Evolutionary conservation across 495 filamentous ascomycete genomes (phyloP).

Genomic region (Annulohypoxylon stygium): DNA sequence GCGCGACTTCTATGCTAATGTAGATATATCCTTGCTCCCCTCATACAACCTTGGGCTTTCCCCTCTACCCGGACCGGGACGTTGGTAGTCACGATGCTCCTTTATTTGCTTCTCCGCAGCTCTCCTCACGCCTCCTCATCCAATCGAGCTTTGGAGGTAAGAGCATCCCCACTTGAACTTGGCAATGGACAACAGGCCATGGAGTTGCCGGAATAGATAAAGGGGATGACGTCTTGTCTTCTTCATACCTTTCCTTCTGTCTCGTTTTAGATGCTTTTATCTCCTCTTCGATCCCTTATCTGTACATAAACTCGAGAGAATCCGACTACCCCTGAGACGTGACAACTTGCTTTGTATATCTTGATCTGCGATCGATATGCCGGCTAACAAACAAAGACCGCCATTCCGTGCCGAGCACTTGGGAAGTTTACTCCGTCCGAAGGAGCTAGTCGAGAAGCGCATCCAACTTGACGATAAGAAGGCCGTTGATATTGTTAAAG

Average conservation of each 20-base stretch:
- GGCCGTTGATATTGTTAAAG: slow-evolving; percentile 49
- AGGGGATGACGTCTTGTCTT: slow-evolving; percentile 41
- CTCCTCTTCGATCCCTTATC: not conserved
- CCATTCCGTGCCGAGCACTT: slow-evolving; percentile 82
- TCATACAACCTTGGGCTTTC: not conserved
- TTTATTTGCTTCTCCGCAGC: slow-evolving; percentile 26
- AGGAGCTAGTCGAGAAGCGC: slow-evolving; percentile 69
- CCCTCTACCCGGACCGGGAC: slow-evolving; percentile 17
- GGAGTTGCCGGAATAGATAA: slow-evolving; percentile 35
- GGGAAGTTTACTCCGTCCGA: slow-evolving; percentile 75
- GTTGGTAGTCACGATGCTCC: slow-evolving; percentile 30
- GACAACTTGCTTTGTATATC: not conserved
- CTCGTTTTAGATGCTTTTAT: not conserved
- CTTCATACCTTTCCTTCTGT: not conserved
- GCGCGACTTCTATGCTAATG: slow-evolving; percentile 3
- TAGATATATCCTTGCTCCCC: slow-evolving; percentile 18
- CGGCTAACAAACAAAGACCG: slow-evolving; percentile 65
- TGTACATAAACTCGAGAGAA: slow-evolving; percentile 4
- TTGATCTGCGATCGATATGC: slow-evolving; percentile 33
- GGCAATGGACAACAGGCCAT: slow-evolving; percentile 24
- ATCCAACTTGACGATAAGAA: slow-evolving; percentile 60
- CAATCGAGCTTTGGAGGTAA: slow-evolving; percentile 27
- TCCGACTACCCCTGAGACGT: not conserved
- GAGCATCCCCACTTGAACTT: slow-evolving; percentile 35
- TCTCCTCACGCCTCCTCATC: slow-evolving; percentile 4